Base-by-base conservation (phyloP, 345 rosid genomes). In the Nasturtium officinale region DNA sequence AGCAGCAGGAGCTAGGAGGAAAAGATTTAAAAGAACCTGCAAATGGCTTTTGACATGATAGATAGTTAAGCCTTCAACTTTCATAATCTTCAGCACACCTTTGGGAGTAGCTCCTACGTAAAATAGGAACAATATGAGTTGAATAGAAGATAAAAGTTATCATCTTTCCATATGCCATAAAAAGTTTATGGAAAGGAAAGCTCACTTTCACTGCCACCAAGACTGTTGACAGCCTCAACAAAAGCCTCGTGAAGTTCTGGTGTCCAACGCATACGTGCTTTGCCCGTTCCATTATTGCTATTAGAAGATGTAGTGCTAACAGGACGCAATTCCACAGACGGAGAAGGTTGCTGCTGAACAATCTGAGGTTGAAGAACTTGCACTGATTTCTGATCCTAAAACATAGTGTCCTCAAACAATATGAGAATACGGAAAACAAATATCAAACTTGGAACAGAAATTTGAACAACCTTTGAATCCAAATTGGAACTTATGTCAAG, bases 21-120 rank as follows among this genome's bases (percentile, higher is more conserved):
- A 77, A 6, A 64, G 0, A 67, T 9, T 45, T 64, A 43, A 20
- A 69, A 42, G 54, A 57, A 89, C 99, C 90, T 95, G 99, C 77
- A 95, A 80, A 82, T 95, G 99, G 83, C 99, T 95, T 87, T 95
- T 95, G 67, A 95, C 96, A 78, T 95, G 96, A 84, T 95, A 95
- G 71, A 95, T 95, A 32, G 99, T 95, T 76, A 95, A 81, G 72
- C 89, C 85, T 79, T 86, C 87, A 29, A 87, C 93, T 69, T 91
- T 88, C 96, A 95, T 95, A 47, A 83, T 85, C 81, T 85, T 95
- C 43, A 95, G 80, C 68, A 95, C 87, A 45, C 97, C 96, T 77
- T 95, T 95, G 7, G 98, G 97, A 25, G 99, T 95, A 74, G 99
- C 99, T 76, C 95, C 99, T 95, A 81, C 8, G 23, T 48, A 7